Evolutionary conservation across 768 basidiomycete species (phyloP).

Genomic region (Termitomyces bulborhizus): DNA sequence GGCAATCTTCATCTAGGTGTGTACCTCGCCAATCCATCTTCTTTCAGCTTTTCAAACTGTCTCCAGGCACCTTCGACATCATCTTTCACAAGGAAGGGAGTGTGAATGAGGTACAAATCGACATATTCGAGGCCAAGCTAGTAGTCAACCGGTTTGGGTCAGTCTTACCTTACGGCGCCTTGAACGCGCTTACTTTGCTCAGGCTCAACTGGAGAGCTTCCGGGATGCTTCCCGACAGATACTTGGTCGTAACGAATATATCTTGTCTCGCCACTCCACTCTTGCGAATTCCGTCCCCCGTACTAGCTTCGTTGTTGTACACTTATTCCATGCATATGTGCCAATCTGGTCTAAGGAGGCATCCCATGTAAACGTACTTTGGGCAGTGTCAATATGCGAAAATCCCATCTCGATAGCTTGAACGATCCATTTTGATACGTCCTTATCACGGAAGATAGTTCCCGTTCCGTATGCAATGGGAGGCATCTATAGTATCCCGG

Average conservation of each 20-base stretch:
- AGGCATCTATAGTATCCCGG: constrained; percentile 6
- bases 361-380: constrained; percentile 9
- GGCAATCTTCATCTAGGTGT: constrained; percentile 3
- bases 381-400: constrained; percentile 19
- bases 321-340: constrained; percentile 19
- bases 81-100: constrained; percentile 25
- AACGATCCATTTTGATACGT: constrained; percentile 5
- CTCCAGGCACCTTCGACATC: constrained; percentile 42
- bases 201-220: constrained; percentile 43
- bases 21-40: constrained; percentile 37
- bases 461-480: constrained; percentile 15
- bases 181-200: constrained; percentile 28
- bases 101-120: constrained; percentile 69
- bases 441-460: constrained; percentile 1
- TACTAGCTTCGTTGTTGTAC: constrained; percentile 30
- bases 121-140: constrained; percentile 58
- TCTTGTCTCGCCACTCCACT: constrained; percentile 39
- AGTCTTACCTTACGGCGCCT: background rate
- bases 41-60: constrained; percentile 48
- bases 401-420: constrained; percentile 14
- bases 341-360: constrained; percentile 10
- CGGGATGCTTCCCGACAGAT: constrained; percentile 30
- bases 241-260: constrained; percentile 54
- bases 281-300: constrained; percentile 37
- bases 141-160: background rate